Evolutionary conservation across 2,329 filamentous ascomycete species (phyloP), one percentile per base, ranked within the genome.

Genomic region (Dactylellina sp.): DNA sequence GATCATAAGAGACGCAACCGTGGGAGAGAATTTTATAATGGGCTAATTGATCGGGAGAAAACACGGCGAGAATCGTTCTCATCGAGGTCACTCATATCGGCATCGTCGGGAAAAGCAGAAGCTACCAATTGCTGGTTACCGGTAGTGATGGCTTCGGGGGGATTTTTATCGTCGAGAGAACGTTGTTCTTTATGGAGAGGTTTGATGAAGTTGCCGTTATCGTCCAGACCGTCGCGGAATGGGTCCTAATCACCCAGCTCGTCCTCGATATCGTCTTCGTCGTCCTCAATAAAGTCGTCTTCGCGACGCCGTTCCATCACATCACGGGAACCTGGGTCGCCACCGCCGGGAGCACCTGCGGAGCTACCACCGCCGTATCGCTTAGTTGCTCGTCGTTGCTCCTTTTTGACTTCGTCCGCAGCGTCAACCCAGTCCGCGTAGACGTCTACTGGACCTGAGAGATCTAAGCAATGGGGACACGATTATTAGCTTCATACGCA

Each of bases 341-440:
- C 32, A 25, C 37, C 52, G 40, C 44, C 60, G 22, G 78, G 79
- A 16, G 78, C 79, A 20, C 80, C 81, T 12, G 81, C 82, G 16
- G 83, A 84, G 18, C 20, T 40, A 22, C 37, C 50, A 14, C 50
- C 59, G 28, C 55, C 62, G 24, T 46, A 65, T n/a, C 68, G 71
- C 16, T 71, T 71, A 14, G 59, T 25, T 18, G 57, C 18, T 42
- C 76, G 70, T 37, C 70, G 71, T 62, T 85, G 84, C 72, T 88
- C 85, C 79, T 90, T 89, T 14, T 89, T 89, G 55, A 91, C 89
- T 4, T 87, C 85, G 79, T 92, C 89, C 80, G 89, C 91, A n/a
- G 95, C 95, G 82, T 99, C 95, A 76, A 99, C 92, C 95, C 95
- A 99, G 81, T 98, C 95, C 35, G 92, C 91, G 80, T 99, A 99